phyloP scores from a whole-genome alignment of 108 stramenopile genomes.

The Conticribra weissflogii region DNA sequence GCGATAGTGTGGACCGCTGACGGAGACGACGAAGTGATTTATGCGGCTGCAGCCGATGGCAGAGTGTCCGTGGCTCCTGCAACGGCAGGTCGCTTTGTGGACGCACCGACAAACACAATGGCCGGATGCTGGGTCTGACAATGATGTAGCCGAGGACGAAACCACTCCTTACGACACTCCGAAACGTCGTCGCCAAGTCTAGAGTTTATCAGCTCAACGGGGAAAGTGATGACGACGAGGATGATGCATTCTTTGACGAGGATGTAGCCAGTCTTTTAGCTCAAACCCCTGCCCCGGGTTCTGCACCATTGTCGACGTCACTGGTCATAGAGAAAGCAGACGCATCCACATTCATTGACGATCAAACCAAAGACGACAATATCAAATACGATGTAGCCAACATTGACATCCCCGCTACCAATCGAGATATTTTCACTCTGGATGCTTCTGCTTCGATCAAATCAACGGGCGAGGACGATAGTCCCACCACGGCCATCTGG shows the following conservation, averaged over 20 bases:
- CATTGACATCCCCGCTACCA: not conserved
- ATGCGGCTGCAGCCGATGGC: conserved; percentile 56
- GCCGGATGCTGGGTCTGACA: not conserved
- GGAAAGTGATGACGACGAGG: conserved; percentile 52
- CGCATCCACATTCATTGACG: conserved; percentile 51
- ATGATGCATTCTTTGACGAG: conserved; percentile 31
- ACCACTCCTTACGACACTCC: not conserved
- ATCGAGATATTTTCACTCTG: conserved; percentile 18
- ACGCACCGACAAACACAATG: conserved; percentile 24
- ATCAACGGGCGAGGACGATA: too few relatives aligned
- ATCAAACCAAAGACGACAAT: conserved; percentile 56
- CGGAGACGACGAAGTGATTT: conserved; percentile 13
- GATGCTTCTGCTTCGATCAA: conserved; percentile 35
- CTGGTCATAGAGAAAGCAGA: conserved; percentile 17
- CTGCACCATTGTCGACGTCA: too few relatives aligned
- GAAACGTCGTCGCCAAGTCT: conserved; percentile 8
- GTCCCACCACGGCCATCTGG: conserved; percentile 32
- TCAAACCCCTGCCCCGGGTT: too few relatives aligned
- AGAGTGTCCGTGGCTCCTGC: conserved; percentile 10
- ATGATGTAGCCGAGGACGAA: conserved; percentile 2
- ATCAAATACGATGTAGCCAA: conserved; percentile 10
- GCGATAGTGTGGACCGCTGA: conserved; percentile 19
- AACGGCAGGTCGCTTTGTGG: conserved; percentile 15
- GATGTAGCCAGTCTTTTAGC: not conserved
- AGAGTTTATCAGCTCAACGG: conserved; percentile 3